Percentiles rank a stretch among this genome's conserved stretches.
These are phyloP conservation scores for Rheum nobile DNA, from an alignment of 148 eudicot genomes.

Conservation along the genomic window DNA sequence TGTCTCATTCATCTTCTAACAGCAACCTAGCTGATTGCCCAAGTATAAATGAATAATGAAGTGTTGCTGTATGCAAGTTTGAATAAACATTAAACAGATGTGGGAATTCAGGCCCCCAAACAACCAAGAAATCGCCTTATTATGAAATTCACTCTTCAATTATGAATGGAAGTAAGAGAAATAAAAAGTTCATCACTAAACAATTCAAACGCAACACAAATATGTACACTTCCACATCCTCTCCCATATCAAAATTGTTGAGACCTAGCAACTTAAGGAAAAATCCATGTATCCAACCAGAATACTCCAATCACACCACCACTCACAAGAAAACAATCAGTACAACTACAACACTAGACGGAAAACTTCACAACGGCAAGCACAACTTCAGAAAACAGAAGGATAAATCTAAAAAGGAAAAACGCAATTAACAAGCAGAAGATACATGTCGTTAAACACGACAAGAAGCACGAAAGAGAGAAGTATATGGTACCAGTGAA, in stretches of 20 bases:
- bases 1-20: neutral
- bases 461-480: neutral
- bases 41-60: neutral
- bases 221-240: neutral
- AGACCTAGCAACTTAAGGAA: slow-evolving; percentile 1
- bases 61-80: neutral
- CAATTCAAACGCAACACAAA: neutral
- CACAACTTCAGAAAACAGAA: neutral
- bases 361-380: neutral
- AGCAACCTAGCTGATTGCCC: neutral
- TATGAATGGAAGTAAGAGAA: neutral
- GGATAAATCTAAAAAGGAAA: neutral
- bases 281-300: neutral
- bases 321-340: neutral
- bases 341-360: neutral
- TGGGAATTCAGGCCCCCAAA: neutral
- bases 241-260: neutral
- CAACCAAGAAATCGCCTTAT: neutral
- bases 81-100: neutral
- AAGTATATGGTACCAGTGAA: slow-evolving; percentile 29
- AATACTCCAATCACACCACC: neutral
- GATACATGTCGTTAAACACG: no score
- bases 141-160: neutral
- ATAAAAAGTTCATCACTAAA: neutral
- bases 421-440: neutral